Conservation (phyloP, 192 early-diverging fungal species). For the Coemansia umbellata region DNA sequence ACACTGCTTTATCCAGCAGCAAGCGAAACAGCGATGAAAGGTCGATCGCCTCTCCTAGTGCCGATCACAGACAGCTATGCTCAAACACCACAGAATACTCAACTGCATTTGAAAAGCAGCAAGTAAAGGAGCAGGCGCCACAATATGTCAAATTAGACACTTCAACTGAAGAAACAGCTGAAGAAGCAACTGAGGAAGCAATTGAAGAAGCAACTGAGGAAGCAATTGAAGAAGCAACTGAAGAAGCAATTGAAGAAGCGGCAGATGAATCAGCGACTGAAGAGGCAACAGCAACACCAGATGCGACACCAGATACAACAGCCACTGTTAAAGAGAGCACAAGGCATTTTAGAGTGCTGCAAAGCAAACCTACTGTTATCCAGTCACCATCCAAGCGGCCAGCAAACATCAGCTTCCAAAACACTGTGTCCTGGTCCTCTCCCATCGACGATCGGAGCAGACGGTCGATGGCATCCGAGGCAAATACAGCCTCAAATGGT, state of each 20-base stretch:
- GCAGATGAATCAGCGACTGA: not conserved
- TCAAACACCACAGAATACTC: not conserved
- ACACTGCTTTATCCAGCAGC: not conserved
- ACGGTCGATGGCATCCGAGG: slow-evolving; percentile 12
- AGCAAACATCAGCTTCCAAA: slow-evolving; percentile 2
- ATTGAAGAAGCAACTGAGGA: not conserved
- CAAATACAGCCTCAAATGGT: not conserved
- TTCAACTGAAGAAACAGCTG: no score
- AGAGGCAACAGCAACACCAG: not conserved
- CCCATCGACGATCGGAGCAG: slow-evolving; percentile 21
- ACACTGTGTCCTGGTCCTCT: slow-evolving; percentile 21
- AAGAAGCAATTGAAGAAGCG: not conserved
- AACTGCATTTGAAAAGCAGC: no score
- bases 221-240: not conserved
- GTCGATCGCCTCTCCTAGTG: slow-evolving; percentile 1
- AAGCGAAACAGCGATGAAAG: not conserved
- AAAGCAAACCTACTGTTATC: not conserved
- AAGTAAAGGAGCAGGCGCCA: no score
- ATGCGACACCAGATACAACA: not conserved
- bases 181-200: no score
- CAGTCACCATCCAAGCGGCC: slow-evolving; percentile 1
- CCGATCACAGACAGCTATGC: not conserved
- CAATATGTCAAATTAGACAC: no score
- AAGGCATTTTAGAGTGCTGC: not conserved
- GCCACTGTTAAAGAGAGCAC: not conserved